phyloP scores from a whole-genome alignment of 495 filamentous ascomycete species.

The Neurospora sp. region DNA sequence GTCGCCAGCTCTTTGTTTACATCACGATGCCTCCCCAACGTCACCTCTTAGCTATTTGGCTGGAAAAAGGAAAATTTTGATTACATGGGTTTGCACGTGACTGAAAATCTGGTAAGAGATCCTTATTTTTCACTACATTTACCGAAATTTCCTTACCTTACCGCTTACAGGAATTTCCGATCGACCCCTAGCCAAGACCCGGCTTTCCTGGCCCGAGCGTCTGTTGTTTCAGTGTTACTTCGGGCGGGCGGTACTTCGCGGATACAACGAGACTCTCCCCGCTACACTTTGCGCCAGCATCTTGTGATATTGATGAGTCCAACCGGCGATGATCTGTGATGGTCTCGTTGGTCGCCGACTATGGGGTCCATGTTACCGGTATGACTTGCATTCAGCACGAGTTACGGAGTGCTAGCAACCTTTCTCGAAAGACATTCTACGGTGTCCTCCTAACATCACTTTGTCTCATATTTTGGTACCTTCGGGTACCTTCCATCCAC shows the following conservation, averaged over 20 bases:
- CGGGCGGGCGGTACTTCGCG: background rate
- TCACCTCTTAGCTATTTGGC: no score
- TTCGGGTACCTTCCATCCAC: background rate
- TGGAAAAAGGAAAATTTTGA: no score
- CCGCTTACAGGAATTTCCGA: no score
- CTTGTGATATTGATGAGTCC: background rate
- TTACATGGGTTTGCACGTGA: no score
- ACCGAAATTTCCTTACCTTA: no score
- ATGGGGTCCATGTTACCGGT: background rate
- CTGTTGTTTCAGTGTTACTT: background rate
- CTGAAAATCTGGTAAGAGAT: no score
- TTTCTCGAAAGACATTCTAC: background rate
- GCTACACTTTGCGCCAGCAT: background rate
- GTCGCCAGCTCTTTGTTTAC: no score
- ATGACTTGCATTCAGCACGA: background rate
- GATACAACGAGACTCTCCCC: background rate
- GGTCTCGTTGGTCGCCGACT: background rate
- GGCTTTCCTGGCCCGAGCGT: background rate
- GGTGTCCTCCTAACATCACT: background rate
- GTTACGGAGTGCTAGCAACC: background rate
- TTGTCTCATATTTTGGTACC: background rate
- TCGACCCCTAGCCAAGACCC: background rate
- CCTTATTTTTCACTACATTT: no score
- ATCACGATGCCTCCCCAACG: no score
- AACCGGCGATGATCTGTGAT: background rate